phyloP scores from a whole-genome alignment of 1,284 basidiomycete genomes.

The Sanghuangporus sanghuang region DNA sequence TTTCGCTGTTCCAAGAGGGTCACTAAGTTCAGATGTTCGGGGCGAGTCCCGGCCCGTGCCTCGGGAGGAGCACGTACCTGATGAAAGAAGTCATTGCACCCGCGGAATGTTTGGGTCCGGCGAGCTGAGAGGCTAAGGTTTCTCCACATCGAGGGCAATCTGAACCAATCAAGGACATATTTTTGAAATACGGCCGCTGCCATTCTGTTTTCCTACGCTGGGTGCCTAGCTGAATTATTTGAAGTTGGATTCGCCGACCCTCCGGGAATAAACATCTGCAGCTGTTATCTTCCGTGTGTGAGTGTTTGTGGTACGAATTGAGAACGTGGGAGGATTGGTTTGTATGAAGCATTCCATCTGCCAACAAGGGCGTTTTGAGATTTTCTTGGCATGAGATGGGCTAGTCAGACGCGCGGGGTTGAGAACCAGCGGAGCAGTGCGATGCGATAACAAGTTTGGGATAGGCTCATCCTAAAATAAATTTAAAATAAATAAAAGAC shows the following conservation, averaged over 20 bases:
- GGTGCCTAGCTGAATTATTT: neutral
- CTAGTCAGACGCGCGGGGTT: neutral
- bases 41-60: neutral
- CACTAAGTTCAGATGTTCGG: neutral
- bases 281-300: neutral
- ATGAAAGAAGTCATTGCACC: too few relatives aligned
- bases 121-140: neutral
- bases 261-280: neutral
- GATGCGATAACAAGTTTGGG: too few relatives aligned
- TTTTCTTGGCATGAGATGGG: neutral
- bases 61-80: neutral
- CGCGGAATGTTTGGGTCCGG: neutral
- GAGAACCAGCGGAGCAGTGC: neutral
- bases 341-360: neutral
- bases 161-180: neutral
- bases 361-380: neutral
- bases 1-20: too few relatives aligned
- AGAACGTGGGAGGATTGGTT: neutral
- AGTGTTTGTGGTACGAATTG: neutral
- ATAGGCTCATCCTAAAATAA: too few relatives aligned
- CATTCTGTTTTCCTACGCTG: neutral
- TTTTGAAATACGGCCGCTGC: neutral
- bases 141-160: neutral
- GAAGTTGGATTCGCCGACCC: neutral
- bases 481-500: too few relatives aligned